These are phyloP conservation scores for Monosporascus sp. DNA, from an alignment of 2,329 filamentous ascomycete genomes.

Conservation along the genomic window DNA sequence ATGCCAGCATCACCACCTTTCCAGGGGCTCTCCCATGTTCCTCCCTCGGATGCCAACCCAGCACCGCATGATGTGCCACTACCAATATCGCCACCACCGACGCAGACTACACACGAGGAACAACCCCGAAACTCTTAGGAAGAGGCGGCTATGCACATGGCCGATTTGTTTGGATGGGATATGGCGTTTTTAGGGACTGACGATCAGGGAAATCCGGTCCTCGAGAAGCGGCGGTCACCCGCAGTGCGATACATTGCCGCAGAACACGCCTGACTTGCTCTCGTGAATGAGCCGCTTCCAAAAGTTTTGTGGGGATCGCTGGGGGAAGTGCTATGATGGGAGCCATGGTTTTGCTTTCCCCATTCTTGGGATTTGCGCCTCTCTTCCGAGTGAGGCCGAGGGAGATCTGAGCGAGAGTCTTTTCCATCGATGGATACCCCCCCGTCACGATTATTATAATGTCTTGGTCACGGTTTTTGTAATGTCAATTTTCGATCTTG, in stretches of 20 bases:
- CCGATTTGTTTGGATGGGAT: background rate
- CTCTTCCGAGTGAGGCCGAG: background rate
- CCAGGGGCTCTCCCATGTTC: slow-evolving; percentile 3
- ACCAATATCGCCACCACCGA: slow-evolving; percentile 22
- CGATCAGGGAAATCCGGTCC: background rate
- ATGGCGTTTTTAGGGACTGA: background rate
- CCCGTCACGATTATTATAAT: background rate
- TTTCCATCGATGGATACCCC: background rate
- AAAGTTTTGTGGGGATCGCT: background rate
- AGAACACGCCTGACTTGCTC: background rate
- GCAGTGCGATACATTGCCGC: background rate
- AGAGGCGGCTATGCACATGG: background rate
- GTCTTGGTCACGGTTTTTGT: background rate
- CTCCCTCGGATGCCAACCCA: slow-evolving; percentile 4
- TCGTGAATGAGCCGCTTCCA: background rate
- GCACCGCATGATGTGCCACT: slow-evolving; percentile 22
- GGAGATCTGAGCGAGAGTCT: background rate
- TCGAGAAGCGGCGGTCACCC: background rate
- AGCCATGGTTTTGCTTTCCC: background rate
- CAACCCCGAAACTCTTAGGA: slow-evolving; percentile 17
- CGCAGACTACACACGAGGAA: slow-evolving; percentile 20
- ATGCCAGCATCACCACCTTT: background rate
- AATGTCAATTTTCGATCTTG: background rate
- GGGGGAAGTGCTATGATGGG: background rate
- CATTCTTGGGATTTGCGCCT: too few species aligned